A percentile compares a stretch with the other conserved stretches of the same genome.
Evolutionary conservation across 2,329 filamentous ascomycete genomes (phyloP).

Genomic region (Lomentospora prolificans): DNA sequence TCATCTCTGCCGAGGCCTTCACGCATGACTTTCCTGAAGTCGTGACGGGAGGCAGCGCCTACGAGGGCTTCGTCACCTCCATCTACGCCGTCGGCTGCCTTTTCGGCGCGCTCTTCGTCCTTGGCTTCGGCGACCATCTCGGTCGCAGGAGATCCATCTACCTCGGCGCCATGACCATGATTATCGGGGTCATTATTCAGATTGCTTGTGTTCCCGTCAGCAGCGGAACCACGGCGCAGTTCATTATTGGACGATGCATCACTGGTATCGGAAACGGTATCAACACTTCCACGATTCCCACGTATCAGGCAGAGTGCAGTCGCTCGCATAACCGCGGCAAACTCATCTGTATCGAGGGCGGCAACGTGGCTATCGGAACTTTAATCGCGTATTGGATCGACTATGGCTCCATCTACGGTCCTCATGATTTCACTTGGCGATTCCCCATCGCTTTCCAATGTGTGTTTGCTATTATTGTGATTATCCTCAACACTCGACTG

Average conservation of each 20-base stretch:
- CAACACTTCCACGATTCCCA: constrained; percentile 42
- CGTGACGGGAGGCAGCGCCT: background rate
- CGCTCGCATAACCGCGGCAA: constrained; percentile 46
- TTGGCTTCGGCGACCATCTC: constrained; percentile 46
- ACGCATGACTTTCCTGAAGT: constrained; percentile 32
- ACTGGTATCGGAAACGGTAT: constrained; percentile 51
- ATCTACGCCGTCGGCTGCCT: constrained; percentile 9
- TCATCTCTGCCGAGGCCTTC: constrained; percentile 41
- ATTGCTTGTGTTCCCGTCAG: constrained; percentile 41
- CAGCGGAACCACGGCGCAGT: constrained; percentile 29
- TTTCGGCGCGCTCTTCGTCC: constrained; percentile 7
- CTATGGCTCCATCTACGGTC: constrained; percentile 29
- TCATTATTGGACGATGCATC: constrained; percentile 44
- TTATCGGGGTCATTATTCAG: constrained; percentile 49
- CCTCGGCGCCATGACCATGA: constrained; percentile 46
- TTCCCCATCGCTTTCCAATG: constrained; percentile 39
- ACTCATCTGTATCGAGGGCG: constrained; percentile 42
- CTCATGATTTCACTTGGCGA: constrained; percentile 39
- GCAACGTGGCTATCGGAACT: constrained; percentile 33
- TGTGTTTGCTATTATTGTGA: constrained; percentile 25
- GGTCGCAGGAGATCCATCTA: constrained; percentile 51
- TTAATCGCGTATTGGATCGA: constrained; percentile 38
- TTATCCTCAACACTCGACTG: constrained; percentile 34
- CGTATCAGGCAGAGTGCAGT: constrained; percentile 41
- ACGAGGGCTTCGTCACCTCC: constrained; percentile 10